Base-by-base conservation (phyloP, 2,329 filamentous ascomycete species). In the Cladosporium sp. region DNA sequence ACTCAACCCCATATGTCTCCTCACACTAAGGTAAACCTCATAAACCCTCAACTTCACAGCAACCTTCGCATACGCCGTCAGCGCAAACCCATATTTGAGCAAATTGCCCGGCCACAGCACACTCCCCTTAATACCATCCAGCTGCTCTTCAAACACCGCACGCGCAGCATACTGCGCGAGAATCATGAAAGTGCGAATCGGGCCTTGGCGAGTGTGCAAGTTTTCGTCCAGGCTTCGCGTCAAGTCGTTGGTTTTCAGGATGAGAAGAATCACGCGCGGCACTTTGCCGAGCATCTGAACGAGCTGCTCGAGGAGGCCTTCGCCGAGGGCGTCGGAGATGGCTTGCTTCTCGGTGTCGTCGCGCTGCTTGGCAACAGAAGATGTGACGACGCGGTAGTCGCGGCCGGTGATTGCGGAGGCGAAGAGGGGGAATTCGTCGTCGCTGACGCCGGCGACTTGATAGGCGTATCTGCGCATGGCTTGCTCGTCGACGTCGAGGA, bases 211-310 rank as follows among this genome's bases (percentile, higher is more conserved):
- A 0, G 91, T 95, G 64, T 93, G 90, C 43, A 96, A 82, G 74
- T 90, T 93, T 81, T 99, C 95, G 76, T 99, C 95, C 21, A 99
- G 85, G 72, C 90, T 95, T 69, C 95, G 88, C 18, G 95, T 99
- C 46, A 99, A 82, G 79, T 99, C 95, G 76, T 99, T 99, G 2
- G 95, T 99, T 81, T 99, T 99, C 68, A 99, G 84, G 70, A 99
- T 98, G 30, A 99, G 83, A 14, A 99, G 84, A 63, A 99, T 97
- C 69, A 99, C 92, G 53, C 93, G 84, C 0, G 95, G 95, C 7
- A 99, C 93, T 72, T 92, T 88, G 57, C 92, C 92, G 5, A 99
- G 86, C 70, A 99, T 83, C 70, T 93, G 89, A 8, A 99, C 92
- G 7, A 99, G 84, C 72, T 97, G 90, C 67, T 91, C 91, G 43